Evolutionary conservation across 495 filamentous ascomycete genomes (phyloP), one percentile per base, ranked within the genome.

Genomic region (Penicillium chermesinum): DNA sequence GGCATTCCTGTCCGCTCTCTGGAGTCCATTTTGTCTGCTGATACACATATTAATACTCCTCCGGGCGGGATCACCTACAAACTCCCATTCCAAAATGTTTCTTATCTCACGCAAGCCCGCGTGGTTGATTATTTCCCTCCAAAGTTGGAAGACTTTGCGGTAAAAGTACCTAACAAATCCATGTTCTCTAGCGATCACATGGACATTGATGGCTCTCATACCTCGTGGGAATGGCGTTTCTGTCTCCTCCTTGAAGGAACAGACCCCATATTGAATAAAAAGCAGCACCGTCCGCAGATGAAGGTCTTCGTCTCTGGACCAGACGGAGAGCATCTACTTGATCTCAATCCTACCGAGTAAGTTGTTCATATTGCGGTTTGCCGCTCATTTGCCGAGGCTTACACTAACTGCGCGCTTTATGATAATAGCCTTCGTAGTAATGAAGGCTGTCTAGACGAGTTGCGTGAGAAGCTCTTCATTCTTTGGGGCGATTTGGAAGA

Each of bases 401-500:
- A 17, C 6, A 19, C 8, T 46, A 38, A 44, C 44, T 49, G 22
- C n/a, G n/a, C n/a, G n/a, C n/a, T n/a, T n/a, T n/a, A 17, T 22
- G 3, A 1, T 36, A 48, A 2, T 39, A 87, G 76, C 63, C 78
- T 96, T 7, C 78, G 77, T 14, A 57, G 57, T 41, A 63, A 85
- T 30, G 33, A 59, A 4, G 30, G 57, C 0, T 52, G 59, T 2
- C 63, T 94, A 6, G 53, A 36, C 19, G 44, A 63, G 7, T 64
- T 96, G 1, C 72, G 77, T 33, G 81, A 95, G 58, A 83, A 82
- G 57, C 76, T 96, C 13, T 91, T 83, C 62, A 69, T 79, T 22
- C 73, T 97, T 7, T 97, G 91, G 90, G 91, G 91, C 2, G 76
- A 94, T 49, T 77, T 96, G 6, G 84, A 88, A 61, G 89, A 95